Percentiles rank a stretch among this genome's conserved stretches.
These are phyloP conservation scores for Alternaria panax DNA, from an alignment of 2,329 filamentous ascomycete species.

Conservation along the genomic window DNA sequence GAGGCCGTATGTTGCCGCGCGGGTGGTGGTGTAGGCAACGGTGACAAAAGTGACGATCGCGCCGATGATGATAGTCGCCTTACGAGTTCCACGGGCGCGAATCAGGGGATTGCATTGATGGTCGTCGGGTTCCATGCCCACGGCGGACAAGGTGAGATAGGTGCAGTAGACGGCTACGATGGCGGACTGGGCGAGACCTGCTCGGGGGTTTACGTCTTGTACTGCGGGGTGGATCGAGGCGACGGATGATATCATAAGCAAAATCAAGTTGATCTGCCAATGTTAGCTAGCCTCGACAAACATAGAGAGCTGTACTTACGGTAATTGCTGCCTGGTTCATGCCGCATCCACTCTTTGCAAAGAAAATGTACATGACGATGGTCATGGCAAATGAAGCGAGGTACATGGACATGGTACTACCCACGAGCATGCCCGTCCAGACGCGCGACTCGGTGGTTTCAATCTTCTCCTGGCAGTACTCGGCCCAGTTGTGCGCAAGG, in stretches of 20 bases:
- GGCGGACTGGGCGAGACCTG: conserved; percentile 93
- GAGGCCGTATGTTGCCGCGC: conserved; percentile 89
- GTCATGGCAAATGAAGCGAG: conserved; percentile 90
- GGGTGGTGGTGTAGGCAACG: conserved; percentile 95
- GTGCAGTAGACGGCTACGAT: conserved; percentile 99
- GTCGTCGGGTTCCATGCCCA: conserved; percentile 98
- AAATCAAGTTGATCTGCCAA: conserved; percentile 75
- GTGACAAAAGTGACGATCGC: conserved; percentile 97
- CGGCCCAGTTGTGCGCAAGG: conserved; percentile 94
- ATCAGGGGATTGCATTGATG: conserved; percentile 92
- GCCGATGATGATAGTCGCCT: conserved; percentile 88
- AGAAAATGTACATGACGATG: conserved; percentile 96
- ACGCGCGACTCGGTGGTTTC: conserved; percentile 83
- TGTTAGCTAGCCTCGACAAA: conserved; percentile 5
- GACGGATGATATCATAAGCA: conserved; percentile 80
- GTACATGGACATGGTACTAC: conserved; percentile 94
- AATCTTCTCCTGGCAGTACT: conserved; percentile 93
- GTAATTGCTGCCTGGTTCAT: conserved; percentile 99
- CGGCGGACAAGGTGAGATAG: conserved; percentile 96
- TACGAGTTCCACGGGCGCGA: conserved; percentile 83
- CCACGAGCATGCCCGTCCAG: conserved; percentile 88
- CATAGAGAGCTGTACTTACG: conserved; percentile 47
- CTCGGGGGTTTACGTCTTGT: conserved; percentile 90
- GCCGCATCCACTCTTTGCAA: conserved; percentile 78
- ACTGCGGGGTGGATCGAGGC: conserved; percentile 89